Evolutionary conservation across 1,139 yeast genomes (phyloP).

Genomic region (Blastobotrys buckinghamii): DNA sequence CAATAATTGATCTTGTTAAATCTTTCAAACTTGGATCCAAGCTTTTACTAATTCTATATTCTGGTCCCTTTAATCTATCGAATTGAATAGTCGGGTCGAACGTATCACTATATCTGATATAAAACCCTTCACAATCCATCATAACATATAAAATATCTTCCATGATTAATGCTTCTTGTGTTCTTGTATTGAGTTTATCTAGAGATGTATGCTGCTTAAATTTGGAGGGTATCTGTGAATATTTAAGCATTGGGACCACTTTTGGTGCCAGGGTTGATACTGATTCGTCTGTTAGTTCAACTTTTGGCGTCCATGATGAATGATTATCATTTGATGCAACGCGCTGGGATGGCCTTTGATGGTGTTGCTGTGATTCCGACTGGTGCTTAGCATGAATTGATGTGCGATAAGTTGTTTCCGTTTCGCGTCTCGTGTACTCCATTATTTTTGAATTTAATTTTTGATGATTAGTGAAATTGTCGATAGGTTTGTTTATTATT

Average conservation of each 20-base stretch:
- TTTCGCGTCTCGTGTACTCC: constrained; percentile 6
- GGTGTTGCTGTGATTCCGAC: too few species aligned
- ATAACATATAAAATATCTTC: constrained; percentile 65
- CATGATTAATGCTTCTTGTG: constrained; percentile 66
- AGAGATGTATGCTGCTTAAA: constrained; percentile 12
- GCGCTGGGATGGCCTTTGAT: not conserved
- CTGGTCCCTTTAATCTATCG: constrained; percentile 58
- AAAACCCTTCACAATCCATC: constrained; percentile 74
- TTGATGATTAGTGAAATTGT: not conserved
- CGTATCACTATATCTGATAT: constrained; percentile 60
- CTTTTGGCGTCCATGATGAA: constrained; percentile 14
- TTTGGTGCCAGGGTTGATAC: constrained; percentile 24
- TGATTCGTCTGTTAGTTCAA: constrained; percentile 15
- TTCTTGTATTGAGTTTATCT: constrained; percentile 10
- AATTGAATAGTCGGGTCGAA: constrained; percentile 43
- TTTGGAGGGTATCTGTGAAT: constrained; percentile 17
- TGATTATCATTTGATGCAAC: constrained; percentile 1
- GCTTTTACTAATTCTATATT: constrained; percentile 63
- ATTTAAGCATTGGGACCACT: constrained; percentile 23
- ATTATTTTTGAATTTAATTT: not conserved
- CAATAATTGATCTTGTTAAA: constrained; percentile 56
- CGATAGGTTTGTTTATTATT: not conserved
- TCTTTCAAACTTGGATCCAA: constrained; percentile 72
- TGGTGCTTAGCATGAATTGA: too few species aligned
- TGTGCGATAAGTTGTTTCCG: not conserved